These are phyloP conservation scores for Pholiota adiposa DNA, from an alignment of 1,284 basidiomycete genomes.

Conservation along the genomic window DNA sequence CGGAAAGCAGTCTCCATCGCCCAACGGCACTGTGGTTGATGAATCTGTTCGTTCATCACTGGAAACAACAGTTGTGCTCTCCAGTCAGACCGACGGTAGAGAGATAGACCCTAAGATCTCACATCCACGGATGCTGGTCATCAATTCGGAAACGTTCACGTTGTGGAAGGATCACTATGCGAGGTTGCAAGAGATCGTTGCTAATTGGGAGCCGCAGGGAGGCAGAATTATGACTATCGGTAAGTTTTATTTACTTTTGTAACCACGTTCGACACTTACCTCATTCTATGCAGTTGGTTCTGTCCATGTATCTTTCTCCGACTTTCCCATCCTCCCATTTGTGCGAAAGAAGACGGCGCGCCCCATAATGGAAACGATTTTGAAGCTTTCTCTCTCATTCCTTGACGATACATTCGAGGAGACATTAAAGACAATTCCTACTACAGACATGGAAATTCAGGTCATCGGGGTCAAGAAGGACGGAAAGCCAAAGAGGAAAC, in stretches of 20 bases:
- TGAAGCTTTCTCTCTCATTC: conserved; percentile 51
- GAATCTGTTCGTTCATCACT: conserved; percentile 22
- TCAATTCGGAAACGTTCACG: conserved; percentile 78
- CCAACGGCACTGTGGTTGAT: not conserved
- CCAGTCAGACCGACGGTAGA: conserved; percentile 10
- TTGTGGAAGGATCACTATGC: conserved; percentile 74
- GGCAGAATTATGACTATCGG: conserved; percentile 55
- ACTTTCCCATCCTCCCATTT: conserved; percentile 53
- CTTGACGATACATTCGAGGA: conserved; percentile 46
- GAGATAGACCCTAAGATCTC: not conserved
- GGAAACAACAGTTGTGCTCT: conserved; percentile 16
- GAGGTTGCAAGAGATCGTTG: conserved; percentile 54
- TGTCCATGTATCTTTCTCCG: conserved; percentile 62
- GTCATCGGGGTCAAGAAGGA: conserved; percentile 46
- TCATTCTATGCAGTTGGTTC: conserved; percentile 44
- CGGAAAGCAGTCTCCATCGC: not conserved
- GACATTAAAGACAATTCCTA: conserved; percentile 32
- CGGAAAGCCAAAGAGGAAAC: conserved; percentile 47
- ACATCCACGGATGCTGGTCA: conserved; percentile 54
- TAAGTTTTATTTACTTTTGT: conserved; percentile 23
- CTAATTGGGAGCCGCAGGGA: conserved; percentile 52
- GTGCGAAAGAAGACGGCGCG: conserved; percentile 39
- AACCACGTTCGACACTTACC: not conserved
- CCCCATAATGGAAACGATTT: conserved; percentile 45
- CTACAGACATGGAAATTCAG: conserved; percentile 47